Conservation (phyloP, 257 asterid genomes). For the Primulina eburnea region DNA sequence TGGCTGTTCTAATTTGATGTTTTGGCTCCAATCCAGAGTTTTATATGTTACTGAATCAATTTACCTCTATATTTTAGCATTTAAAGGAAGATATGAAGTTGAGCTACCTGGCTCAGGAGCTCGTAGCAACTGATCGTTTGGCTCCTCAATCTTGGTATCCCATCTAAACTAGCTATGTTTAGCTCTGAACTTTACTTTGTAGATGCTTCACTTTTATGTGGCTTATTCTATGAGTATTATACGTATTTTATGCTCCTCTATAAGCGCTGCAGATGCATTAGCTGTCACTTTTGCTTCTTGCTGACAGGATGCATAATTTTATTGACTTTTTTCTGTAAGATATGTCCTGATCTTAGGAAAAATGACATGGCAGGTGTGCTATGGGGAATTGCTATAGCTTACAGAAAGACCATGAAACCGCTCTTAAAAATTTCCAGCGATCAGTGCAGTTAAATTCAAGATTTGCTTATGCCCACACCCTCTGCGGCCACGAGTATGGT, state of each 20-base stretch:
- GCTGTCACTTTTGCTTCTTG: constrained; percentile 19
- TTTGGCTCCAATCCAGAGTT: constrained; percentile 17
- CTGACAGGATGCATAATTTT: neutral
- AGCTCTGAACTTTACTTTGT: constrained; percentile 3
- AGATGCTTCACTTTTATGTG: constrained; percentile 5
- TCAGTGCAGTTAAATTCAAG: constrained; percentile 87
- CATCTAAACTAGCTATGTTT: neutral
- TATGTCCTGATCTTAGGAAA: constrained; percentile 5
- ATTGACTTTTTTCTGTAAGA: constrained; percentile 15
- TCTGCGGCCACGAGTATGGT: constrained; percentile 92
- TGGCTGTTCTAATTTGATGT: constrained; percentile 21
- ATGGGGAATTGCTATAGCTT: constrained; percentile 93
- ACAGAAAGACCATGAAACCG: constrained; percentile 94
- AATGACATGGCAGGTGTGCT: constrained; percentile 71
- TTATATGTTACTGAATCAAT: constrained; percentile 23
- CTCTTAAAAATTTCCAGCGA: constrained; percentile 88
- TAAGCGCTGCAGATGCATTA: constrained; percentile 1
- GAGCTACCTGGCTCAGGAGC: constrained; percentile 97
- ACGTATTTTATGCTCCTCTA: neutral
- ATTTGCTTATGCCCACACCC: constrained; percentile 89
- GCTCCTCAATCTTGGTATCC: constrained; percentile 95
- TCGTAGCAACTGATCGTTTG: constrained; percentile 88
- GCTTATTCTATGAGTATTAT: neutral
- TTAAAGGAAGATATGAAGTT: constrained; percentile 97
- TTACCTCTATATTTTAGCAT: constrained; percentile 53